Evolutionary conservation across 192 early-diverging fungal genomes (phyloP).

Genomic region (Backusella morwellensis): DNA sequence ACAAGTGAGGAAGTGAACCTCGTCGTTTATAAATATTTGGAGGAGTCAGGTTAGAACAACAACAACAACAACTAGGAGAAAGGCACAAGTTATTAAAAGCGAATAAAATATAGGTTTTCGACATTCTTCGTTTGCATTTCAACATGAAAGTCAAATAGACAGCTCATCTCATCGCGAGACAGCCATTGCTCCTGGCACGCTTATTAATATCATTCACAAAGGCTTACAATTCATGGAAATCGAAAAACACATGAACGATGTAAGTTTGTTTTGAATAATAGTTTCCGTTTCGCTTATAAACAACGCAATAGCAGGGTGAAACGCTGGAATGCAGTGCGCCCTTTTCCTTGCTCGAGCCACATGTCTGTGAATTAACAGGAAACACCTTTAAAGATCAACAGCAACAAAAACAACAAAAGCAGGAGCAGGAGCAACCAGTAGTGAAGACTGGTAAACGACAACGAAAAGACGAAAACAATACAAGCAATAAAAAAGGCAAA

Average conservation of each 20-base stretch:
- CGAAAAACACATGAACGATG: conserved; percentile 83
- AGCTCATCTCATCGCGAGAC: conserved; percentile 53
- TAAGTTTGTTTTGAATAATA: conserved; percentile 18
- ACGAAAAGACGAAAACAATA: conserved; percentile 43
- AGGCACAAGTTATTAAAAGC: background rate
- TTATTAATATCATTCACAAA: conserved; percentile 88
- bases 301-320: conserved; percentile 70
- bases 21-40: conserved; percentile 82
- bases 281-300: background rate
- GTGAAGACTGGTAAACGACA: conserved; percentile 30
- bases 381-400: conserved; percentile 31
- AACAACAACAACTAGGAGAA: background rate
- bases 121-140: conserved; percentile 84
- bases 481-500: conserved; percentile 40
- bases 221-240: conserved; percentile 89
- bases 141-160: conserved; percentile 80
- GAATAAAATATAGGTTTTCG: conserved; percentile 61
- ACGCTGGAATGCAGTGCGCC: conserved; percentile 69
- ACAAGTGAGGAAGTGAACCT: conserved; percentile 88
- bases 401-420: background rate
- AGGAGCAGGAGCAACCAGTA: conserved; percentile 27
- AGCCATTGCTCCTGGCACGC: conserved; percentile 75
- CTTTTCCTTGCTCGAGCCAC: conserved; percentile 63
- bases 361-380: conserved; percentile 59
- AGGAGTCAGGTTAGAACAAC: conserved; percentile 70